Evolutionary conservation across 228 moss, liverwort and hornwort species (phyloP).

Genomic region (Sphagnum fallax): DNA sequence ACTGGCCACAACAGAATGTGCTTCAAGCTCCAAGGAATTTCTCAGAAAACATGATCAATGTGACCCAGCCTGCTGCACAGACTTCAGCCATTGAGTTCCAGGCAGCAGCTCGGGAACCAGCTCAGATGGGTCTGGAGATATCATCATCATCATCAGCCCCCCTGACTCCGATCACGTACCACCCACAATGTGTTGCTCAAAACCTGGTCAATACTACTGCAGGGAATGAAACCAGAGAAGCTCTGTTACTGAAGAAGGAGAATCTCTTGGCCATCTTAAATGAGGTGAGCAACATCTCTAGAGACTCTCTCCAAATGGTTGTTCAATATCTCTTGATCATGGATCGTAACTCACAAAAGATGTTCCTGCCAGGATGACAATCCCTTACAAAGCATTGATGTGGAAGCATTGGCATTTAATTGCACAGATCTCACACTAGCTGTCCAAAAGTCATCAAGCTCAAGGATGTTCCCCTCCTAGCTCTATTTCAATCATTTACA

Average conservation of each 20-base stretch:
- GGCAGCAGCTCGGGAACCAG: conserved; percentile 1
- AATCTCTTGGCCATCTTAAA: conserved; percentile 43
- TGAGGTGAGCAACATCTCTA: conserved; percentile 28
- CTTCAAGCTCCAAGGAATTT: conserved; percentile 20
- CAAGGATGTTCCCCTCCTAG: no score
- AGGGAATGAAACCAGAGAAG: conserved; percentile 43
- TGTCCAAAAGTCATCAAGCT: no score
- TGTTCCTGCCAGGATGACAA: not conserved
- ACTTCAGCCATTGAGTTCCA: not conserved
- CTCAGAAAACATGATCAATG: conserved; percentile 4
- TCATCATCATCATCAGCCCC: conserved; percentile 27
- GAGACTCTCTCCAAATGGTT: not conserved
- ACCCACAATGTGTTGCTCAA: conserved; percentile 5
- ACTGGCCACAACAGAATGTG: conserved; percentile 20
- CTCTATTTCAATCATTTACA: no score
- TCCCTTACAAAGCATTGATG: not conserved
- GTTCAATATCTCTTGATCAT: not conserved
- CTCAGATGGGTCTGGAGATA: conserved; percentile 26
- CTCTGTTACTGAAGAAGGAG: conserved; percentile 43
- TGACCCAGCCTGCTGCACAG: no score
- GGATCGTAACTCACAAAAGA: not conserved
- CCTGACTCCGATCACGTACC: conserved; percentile 22
- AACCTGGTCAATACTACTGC: conserved; percentile 15
- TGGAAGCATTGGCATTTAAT: not conserved
- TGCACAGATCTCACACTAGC: not conserved